These are phyloP conservation scores for Solanum pennellii DNA, from an alignment of 257 asterid genomes.

Conservation along the genomic window DNA sequence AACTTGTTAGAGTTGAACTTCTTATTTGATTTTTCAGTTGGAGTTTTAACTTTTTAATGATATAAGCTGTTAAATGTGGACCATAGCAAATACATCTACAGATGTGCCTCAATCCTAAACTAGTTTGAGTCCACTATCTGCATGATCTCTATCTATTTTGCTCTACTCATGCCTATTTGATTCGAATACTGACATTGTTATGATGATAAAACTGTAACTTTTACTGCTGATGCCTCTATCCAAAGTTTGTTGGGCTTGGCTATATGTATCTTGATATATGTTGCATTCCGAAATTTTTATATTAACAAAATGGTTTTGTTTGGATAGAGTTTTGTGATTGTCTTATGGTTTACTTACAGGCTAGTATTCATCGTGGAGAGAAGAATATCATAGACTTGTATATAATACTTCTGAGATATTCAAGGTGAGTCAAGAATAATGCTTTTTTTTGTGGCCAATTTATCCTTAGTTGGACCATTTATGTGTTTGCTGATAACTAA, in stretches of 20 bases:
- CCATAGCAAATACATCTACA: neutral
- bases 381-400: constrained; percentile 63
- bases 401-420: constrained; percentile 62
- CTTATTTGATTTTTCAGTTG: neutral
- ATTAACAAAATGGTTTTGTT: neutral
- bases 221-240: neutral
- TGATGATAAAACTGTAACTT: neutral
- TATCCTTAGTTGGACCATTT: neutral
- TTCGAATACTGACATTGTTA: neutral
- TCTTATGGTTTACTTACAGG: constrained; percentile 26
- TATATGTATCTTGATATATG: neutral
- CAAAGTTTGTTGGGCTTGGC: neutral
- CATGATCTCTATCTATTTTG: neutral
- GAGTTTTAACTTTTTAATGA: neutral
- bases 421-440: constrained; percentile 38
- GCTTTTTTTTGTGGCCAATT: neutral
- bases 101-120: neutral
- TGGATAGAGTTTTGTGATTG: neutral
- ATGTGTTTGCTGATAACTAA: neutral
- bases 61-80: neutral
- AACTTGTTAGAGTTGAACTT: neutral
- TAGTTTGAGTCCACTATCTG: neutral
- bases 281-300: neutral
- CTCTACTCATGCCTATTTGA: neutral
- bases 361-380: constrained; percentile 69